Percentiles rank a stretch among this genome's conserved stretches.
Evolutionary conservation across 1,284 basidiomycete species (phyloP).

Genomic region (Rhizopogon parksii): DNA sequence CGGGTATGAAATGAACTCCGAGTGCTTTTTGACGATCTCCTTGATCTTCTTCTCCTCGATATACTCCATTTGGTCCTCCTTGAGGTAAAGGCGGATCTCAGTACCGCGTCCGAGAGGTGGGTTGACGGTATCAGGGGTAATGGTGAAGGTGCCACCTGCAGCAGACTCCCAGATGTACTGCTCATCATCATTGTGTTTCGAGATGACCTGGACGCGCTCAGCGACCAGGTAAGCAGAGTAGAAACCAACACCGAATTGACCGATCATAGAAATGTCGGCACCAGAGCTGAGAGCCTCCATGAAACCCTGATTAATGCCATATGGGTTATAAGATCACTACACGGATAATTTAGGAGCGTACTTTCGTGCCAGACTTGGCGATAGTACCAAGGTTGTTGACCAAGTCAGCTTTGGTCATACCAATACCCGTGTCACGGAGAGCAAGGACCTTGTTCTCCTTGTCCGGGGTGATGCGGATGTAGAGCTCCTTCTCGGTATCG

Average conservation of each 20-base stretch:
- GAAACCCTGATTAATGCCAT: conserved; percentile 67
- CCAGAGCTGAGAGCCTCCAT: conserved; percentile 94
- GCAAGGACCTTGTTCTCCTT: conserved; percentile 92
- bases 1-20: conserved; percentile 99
- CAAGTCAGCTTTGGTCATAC: conserved; percentile 98
- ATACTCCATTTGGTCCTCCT: conserved; percentile 99
- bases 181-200: conserved; percentile 99
- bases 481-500: conserved; percentile 84
- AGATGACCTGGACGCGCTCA: conserved; percentile 96
- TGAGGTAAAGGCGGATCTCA: conserved; percentile 92
- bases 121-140: conserved; percentile 90
- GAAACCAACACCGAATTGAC: conserved; percentile 99
- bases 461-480: conserved; percentile 89
- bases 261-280: conserved; percentile 93
- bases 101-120: conserved; percentile 91
- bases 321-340: conserved; percentile 10
- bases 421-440: conserved; percentile 95
- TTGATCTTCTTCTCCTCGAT: conserved; percentile 99
- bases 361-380: conserved; percentile 94
- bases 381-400: conserved; percentile 99
- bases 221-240: conserved; percentile 99
- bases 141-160: conserved; percentile 98
- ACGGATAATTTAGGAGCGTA: conserved; percentile 22
- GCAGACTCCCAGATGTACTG: conserved; percentile 99
- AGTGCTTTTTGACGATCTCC: conserved; percentile 99